Conservation (phyloP, 805 yeast genomes). For the Isabelozyma rhagii region DNA sequence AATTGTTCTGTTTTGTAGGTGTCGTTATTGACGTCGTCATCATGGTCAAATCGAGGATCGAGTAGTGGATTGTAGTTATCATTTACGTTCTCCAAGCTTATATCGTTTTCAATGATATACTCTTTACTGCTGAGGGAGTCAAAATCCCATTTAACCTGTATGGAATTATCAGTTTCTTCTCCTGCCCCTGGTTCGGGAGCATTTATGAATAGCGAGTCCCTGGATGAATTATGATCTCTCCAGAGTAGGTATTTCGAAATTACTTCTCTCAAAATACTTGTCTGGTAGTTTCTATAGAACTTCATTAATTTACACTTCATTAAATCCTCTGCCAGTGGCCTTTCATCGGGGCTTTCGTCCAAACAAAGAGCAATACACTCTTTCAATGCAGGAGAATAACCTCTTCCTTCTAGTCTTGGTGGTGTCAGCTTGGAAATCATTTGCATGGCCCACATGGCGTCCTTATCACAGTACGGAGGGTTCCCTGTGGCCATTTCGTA, state of each 20-base stretch:
- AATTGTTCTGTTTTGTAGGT: constrained; percentile 5
- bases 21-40: not conserved
- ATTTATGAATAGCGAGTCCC: constrained; percentile 45
- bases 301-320: constrained; percentile 71
- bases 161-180: constrained; percentile 11
- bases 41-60: constrained; percentile 6
- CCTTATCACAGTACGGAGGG: constrained; percentile 96
- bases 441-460: constrained; percentile 92
- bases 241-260: constrained; percentile 69
- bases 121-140: constrained; percentile 76
- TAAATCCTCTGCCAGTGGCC: constrained; percentile 85
- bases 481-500: constrained; percentile 95
- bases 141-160: constrained; percentile 80
- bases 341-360: constrained; percentile 88
- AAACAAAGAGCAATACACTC: constrained; percentile 89
- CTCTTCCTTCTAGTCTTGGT: constrained; percentile 89
- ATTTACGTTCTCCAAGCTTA: constrained; percentile 37
- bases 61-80: constrained; percentile 21
- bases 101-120: constrained; percentile 69
- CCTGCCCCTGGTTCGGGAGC: constrained; percentile 10
- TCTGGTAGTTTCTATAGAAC: constrained; percentile 57
- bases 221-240: constrained; percentile 63
- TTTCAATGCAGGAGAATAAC: constrained; percentile 69
- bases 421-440: constrained; percentile 91
- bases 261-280: constrained; percentile 64